A percentile compares a stretch with the other conserved stretches of the same genome.
Evolutionary conservation across 2,329 filamentous ascomycete genomes (phyloP).

Genomic region (Fusarium mangiferae): DNA sequence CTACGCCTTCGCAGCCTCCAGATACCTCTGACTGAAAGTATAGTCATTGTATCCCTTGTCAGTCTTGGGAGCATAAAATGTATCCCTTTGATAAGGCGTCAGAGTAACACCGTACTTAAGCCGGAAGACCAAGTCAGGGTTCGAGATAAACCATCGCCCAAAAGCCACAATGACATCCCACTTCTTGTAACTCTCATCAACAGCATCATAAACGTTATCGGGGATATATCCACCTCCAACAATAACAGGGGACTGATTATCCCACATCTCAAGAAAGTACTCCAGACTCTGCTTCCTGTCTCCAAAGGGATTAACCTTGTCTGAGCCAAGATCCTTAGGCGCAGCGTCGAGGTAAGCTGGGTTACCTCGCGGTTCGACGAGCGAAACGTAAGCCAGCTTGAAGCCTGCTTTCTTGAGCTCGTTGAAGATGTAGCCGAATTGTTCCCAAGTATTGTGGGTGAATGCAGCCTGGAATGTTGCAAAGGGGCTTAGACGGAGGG

Average conservation of each 20-base stretch:
- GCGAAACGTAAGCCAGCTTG: constrained; percentile 49
- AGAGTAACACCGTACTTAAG: constrained; percentile 51
- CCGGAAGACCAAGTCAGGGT: constrained; percentile 52
- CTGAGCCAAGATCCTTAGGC: neutral
- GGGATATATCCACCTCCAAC: constrained; percentile 47
- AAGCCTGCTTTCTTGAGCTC: constrained; percentile 42
- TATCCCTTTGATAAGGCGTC: constrained; percentile 50
- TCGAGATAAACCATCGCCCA: constrained; percentile 50
- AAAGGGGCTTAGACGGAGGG: constrained; percentile 67
- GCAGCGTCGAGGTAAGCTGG: constrained; percentile 48
- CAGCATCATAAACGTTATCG: constrained; percentile 34
- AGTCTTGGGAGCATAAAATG: constrained; percentile 51
- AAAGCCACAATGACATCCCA: constrained; percentile 46
- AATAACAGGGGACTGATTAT: constrained; percentile 47
- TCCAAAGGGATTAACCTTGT: constrained; percentile 14
- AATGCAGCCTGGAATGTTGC: constrained; percentile 45
- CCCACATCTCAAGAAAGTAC: constrained; percentile 48
- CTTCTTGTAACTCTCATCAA: constrained; percentile 41
- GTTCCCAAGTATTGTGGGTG: constrained; percentile 44
- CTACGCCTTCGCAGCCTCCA: neutral
- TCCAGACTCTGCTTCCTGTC: constrained; percentile 49
- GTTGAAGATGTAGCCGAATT: constrained; percentile 42
- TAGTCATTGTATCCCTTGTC: constrained; percentile 46
- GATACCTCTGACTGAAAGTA: constrained; percentile 41
- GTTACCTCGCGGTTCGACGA: constrained; percentile 50